These are phyloP conservation scores for Penicillium sp. DNA, from an alignment of 2,329 filamentous ascomycete genomes.

Conservation along the genomic window DNA sequence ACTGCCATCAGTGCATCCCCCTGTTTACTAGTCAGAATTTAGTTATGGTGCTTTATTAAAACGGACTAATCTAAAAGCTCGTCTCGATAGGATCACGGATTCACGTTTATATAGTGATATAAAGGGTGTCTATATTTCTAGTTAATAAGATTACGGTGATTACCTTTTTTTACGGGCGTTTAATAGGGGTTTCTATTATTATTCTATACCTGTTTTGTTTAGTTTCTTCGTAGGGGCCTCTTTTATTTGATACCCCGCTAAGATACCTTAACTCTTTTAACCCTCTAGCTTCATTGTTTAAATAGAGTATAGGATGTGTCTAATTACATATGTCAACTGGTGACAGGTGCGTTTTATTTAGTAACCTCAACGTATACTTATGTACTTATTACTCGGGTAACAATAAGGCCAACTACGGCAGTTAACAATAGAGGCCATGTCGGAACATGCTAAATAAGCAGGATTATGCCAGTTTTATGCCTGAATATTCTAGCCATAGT, in stretches of 20 bases:
- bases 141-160: too few species aligned
- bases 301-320: neutral
- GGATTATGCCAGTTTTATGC: too few species aligned
- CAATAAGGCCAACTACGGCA: too few species aligned
- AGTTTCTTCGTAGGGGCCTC: neutral
- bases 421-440: too few species aligned
- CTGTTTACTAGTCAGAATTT: conserved; percentile 11
- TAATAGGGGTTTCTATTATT: neutral
- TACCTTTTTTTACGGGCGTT: neutral
- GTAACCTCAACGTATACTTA: too few species aligned
- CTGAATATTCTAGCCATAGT: too few species aligned
- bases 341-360: neutral
- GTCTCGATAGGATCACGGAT: neutral
- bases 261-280: neutral
- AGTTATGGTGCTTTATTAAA: neutral
- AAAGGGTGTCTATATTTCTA: neutral
- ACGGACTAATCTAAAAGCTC: neutral
- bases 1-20: too few species aligned
- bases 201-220: neutral
- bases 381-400: too few species aligned
- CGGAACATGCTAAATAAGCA: too few species aligned
- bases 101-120: neutral
- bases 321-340: neutral
- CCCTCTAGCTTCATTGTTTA: neutral
- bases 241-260: neutral